phyloP scores from a whole-genome alignment of 192 early-diverging fungal species.

The Phycomyces nitens region DNA sequence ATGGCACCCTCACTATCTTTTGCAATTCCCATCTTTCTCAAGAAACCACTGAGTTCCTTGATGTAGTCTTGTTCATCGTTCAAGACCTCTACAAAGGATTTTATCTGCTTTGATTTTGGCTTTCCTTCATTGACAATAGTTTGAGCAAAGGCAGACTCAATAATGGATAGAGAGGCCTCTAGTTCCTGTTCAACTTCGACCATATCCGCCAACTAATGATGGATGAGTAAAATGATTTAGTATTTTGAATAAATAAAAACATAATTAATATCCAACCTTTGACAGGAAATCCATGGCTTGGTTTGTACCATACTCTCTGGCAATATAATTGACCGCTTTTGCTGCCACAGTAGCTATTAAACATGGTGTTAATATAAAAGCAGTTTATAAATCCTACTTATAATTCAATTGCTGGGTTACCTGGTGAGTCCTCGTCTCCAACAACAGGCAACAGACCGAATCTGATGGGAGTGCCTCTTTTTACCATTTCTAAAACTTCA shows the following conservation, averaged over 20 bases:
- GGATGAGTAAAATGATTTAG: too few species aligned
- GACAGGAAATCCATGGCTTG: constrained; percentile 33
- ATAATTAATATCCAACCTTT: constrained; percentile 20
- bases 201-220: background rate
- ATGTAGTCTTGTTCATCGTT: constrained; percentile 11
- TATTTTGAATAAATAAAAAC: too few species aligned
- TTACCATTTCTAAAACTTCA: constrained; percentile 59
- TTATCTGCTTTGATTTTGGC: constrained; percentile 11
- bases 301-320: constrained; percentile 28
- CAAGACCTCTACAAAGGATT: constrained; percentile 20
- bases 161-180: background rate
- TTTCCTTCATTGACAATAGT: background rate
- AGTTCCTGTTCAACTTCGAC: background rate
- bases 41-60: constrained; percentile 8
- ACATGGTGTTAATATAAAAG: too few species aligned
- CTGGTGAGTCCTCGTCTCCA: background rate
- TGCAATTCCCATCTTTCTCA: constrained; percentile 20
- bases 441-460: constrained; percentile 81
- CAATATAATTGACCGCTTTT: constrained; percentile 32
- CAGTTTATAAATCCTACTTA: too few species aligned
- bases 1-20: constrained; percentile 42
- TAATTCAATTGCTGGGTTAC: background rate
- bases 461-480: constrained; percentile 75
- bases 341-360: constrained; percentile 41
- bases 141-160: constrained; percentile 5